Base-by-base conservation (phyloP, 2,329 filamentous ascomycete species). In the Epichloe amarillans region DNA sequence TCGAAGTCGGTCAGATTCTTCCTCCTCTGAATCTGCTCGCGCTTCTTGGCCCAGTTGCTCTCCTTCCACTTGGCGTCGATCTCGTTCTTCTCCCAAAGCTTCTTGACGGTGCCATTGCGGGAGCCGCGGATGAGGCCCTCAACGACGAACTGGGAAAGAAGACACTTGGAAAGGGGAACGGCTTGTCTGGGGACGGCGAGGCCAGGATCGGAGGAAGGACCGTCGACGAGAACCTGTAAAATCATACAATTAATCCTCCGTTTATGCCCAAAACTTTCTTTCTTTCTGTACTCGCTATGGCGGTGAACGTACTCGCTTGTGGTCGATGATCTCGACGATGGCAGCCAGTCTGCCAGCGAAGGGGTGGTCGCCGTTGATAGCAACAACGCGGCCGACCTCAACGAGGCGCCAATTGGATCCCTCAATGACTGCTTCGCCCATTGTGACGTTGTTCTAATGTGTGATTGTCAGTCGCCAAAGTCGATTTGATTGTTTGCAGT, bases 301-400 rank as follows among this genome's bases (percentile, higher is more conserved):
- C n/a, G 8, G n/a, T 49, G 33, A 69, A 88, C 93, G 71, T 95
- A 98, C 93, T 77, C 93, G 89, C 83, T 95, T 96, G 86, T 98
- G 91, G 78, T 98, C 93, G 77, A 98, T 93, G 75, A 98, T 97
- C 84, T 98, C 91, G 75, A 95, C 89, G 69, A 98, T 91, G 66
- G 84, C 78, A 67, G 90, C 94, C 66, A 97, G 82, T 72, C 87
- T 87, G 77, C 90, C 90, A 63, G 78, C 76, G 77, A 76, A 86
- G 65, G 84, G 83, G 69, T 89, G 86, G 69, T 80, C 76, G 66
- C 72, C 73, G 73, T 88, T 85, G 77, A 97, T 84, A 72, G 95
- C 83, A 72, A 95, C 85, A 69, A 98, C 83, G 72, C 93, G 89
- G 83, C 93, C 93, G 74, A 96, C 88, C 84, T 98, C 90, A 72